Evolutionary conservation across 192 early-diverging fungal species (phyloP).

Genomic region (Chytriomyces hyalinus): DNA sequence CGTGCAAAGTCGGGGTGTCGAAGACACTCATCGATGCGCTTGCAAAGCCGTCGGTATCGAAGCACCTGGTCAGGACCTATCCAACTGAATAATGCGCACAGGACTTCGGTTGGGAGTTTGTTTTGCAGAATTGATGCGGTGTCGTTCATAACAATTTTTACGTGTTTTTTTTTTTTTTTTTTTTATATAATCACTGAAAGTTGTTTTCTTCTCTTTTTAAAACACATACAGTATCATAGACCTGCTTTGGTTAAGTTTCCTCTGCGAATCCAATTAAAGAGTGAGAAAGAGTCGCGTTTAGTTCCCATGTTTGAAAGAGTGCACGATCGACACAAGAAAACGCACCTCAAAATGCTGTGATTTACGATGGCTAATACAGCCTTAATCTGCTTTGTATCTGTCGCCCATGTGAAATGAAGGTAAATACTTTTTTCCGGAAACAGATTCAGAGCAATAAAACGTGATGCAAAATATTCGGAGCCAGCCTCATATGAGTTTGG

Average conservation of each 20-base stretch:
- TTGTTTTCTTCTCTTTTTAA: no score
- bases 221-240: conserved; percentile 16
- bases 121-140: no score
- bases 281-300: not conserved
- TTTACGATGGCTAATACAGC: conserved; percentile 47
- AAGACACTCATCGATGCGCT: no score
- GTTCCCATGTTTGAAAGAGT: not conserved
- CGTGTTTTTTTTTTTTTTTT: no score
- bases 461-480: conserved; percentile 52
- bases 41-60: no score
- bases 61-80: no score
- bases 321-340: not conserved
- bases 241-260: conserved; percentile 30
- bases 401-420: conserved; percentile 67
- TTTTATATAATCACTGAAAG: no score
- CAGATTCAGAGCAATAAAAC: conserved; percentile 51
- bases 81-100: no score
- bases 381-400: conserved; percentile 63
- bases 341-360: conserved; percentile 41
- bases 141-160: no score
- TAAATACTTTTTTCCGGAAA: conserved; percentile 57
- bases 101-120: no score
- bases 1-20: no score
- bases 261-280: not conserved
- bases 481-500: conserved; percentile 54